A percentile compares a stretch with the other conserved stretches of the same genome.
Evolutionary conservation across 2,329 filamentous ascomycete species (phyloP).

Genomic region (Penicillium crustosum): DNA sequence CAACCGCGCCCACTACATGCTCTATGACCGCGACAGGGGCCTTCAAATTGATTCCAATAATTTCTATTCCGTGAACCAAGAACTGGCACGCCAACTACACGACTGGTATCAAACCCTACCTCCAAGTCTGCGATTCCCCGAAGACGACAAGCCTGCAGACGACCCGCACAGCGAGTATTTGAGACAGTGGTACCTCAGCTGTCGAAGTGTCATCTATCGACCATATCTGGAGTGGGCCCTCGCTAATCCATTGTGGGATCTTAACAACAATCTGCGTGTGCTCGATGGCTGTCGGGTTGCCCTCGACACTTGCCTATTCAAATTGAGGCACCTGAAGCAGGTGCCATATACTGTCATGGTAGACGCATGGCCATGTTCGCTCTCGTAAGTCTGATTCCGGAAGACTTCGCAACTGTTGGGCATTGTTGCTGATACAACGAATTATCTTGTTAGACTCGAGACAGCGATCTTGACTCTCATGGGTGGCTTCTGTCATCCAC

Average conservation of each 20-base stretch:
- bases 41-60: conserved; percentile 8
- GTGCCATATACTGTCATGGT: conserved; percentile 13
- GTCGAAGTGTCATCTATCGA: conserved; percentile 13
- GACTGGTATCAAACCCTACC: conserved; percentile 13
- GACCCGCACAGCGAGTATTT: conserved; percentile 11
- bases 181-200: conserved; percentile 12
- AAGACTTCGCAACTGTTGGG: background rate
- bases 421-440: background rate
- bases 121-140: conserved; percentile 3
- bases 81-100: conserved; percentile 7
- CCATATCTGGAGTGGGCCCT: conserved; percentile 11
- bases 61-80: conserved; percentile 9
- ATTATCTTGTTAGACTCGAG: background rate
- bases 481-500: conserved; percentile 14
- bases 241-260: conserved; percentile 8
- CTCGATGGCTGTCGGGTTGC: conserved; percentile 6
- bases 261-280: conserved; percentile 5
- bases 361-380: conserved; percentile 11
- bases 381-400: conserved; percentile 5
- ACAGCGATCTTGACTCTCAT: conserved; percentile 11
- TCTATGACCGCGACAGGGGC: conserved; percentile 10
- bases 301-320: conserved; percentile 8
- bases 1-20: conserved; percentile 11
- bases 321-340: conserved; percentile 4
- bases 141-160: conserved; percentile 6